These are phyloP conservation scores for Apiosordaria backusii DNA, from an alignment of 495 filamentous ascomycete genomes.

Conservation along the genomic window DNA sequence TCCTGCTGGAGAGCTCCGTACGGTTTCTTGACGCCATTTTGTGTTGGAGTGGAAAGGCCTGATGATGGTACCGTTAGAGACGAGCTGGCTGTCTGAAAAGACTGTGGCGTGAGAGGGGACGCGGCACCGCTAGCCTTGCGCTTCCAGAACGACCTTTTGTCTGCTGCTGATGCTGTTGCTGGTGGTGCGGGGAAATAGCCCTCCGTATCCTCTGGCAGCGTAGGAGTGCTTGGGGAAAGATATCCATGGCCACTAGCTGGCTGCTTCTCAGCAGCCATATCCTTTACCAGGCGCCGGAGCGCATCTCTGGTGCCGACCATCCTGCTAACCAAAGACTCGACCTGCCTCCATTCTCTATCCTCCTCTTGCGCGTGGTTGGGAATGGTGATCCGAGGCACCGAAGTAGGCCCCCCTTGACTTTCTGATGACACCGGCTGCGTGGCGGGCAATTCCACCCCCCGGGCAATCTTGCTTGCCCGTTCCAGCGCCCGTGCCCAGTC, in stretches of 20 bases:
- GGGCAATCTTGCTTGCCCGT: slow-evolving; percentile 59
- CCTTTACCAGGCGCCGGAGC: slow-evolving; percentile 75
- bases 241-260: slow-evolving; percentile 27
- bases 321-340: slow-evolving; percentile 76
- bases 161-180: slow-evolving; percentile 17
- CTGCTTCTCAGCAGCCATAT: slow-evolving; percentile 66
- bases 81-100: slow-evolving; percentile 48
- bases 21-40: slow-evolving; percentile 35
- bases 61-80: slow-evolving; percentile 59
- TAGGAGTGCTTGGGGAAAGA: slow-evolving; percentile 39
- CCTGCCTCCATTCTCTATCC: slow-evolving; percentile 78
- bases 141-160: slow-evolving; percentile 79
- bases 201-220: slow-evolving; percentile 42
- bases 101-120: slow-evolving; percentile 36
- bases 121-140: slow-evolving; percentile 62
- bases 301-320: slow-evolving; percentile 87
- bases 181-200: slow-evolving; percentile 41
- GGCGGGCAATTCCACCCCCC: slow-evolving; percentile 41
- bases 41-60: slow-evolving; percentile 33
- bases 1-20: slow-evolving; percentile 39
- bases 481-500: slow-evolving; percentile 86
- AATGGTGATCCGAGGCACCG: slow-evolving; percentile 16
- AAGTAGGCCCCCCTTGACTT: slow-evolving; percentile 17
- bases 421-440: slow-evolving; percentile 24
- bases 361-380: slow-evolving; percentile 48